Base-by-base conservation (phyloP, 805 yeast species). In the Wickerhamiella shivajii region DNA sequence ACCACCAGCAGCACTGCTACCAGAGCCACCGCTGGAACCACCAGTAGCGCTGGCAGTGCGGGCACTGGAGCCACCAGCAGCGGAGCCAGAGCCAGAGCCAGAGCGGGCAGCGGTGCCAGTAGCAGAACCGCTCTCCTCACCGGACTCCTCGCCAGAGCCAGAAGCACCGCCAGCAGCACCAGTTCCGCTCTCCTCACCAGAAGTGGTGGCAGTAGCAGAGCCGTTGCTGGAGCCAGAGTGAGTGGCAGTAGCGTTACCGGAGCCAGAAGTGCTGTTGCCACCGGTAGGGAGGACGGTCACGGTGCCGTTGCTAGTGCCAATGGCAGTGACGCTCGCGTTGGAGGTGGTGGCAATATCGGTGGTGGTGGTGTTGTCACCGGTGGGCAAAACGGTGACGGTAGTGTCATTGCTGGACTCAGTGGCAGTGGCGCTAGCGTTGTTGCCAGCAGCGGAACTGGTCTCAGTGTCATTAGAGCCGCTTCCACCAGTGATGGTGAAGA, bases 31-130 rank as follows among this genome's bases (percentile, higher is more conserved):
- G n/a, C n/a, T n/a, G 16, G 36, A 12, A 33, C 29, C 38, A 21
- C 30, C 30, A 9, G 31, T 24, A 9, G 34, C 44, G 15, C 29
- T 36, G 19, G 40, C 26, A 13, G 37, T 13, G 19, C 31, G 6
- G 25, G 36, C 29, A 31, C 31, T 14, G 19, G 23, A 24, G 25
- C 12, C 7, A n/a, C 14, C 16, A 17, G 24, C 10, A 13, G 29
- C 33, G 27, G 36, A 27, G 22, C 32, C 31, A 15, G 40, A 33
- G 25, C 27, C 24, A 11, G 38, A 22, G 28, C 26, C 28, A 33
- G 43, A 37, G 24, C 38, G 36, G 31, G 41, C 34, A 23, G 34
- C 56, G n/a, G 50, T 46, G 6, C 56, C 53, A 34, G 47, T 49
- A 32, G 34, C 22, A 27, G 34, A 12, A 19, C 22, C 20, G 13